Evolutionary conservation across 139 green algal species (phyloP), one percentile per base, ranked within the genome.

Genomic region (Ettlia oleoabundans): DNA sequence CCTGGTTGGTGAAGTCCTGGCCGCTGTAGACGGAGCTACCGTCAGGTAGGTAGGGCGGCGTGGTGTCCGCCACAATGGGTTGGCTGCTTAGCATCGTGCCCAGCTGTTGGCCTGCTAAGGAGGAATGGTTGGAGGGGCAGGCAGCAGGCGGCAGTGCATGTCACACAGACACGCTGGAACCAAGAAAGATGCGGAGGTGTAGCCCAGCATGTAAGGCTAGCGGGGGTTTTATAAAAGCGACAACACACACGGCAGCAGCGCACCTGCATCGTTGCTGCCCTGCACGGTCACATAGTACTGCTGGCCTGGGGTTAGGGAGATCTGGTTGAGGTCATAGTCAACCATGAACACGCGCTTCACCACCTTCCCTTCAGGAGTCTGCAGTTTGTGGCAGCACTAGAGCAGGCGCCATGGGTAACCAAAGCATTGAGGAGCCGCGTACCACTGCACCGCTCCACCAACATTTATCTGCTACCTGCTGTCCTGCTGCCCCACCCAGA

Each of bases 231-330:
- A n/a, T n/a, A n/a, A n/a, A n/a, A n/a, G n/a, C n/a, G n/a, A 10
- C 47, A 58, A 58, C 47, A 58, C 47, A 10, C 15, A 10, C 15
- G 47, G 47, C 47, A 58, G 47, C 67, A 5, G 19, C 71, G 85
- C 19, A 84, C 90, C 73, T 5, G 73, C 73, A 1, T 71, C 55
- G 74, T 92, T 94, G 41, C 40, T 81, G 10, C 84, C 88, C 26
- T 84, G 75, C 6, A 95, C 87, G 6, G 73, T 91, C n/a, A 95
- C 83, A 80, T 87, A 90, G 81, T 94, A 94, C 73, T 81, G 41
- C 52, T 40, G 18, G 19, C 88, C 82, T 3, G 84, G 62, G 22
- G 76, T 58, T 37, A 91, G 68, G 1, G 80, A 61, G 38, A 86
- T 52, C 26, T 52, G 38, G 26, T 58, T 52, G 35, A 79, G 70